Conservation (phyloP, 768 basidiomycete genomes). For the Lentinula detonsa region DNA sequence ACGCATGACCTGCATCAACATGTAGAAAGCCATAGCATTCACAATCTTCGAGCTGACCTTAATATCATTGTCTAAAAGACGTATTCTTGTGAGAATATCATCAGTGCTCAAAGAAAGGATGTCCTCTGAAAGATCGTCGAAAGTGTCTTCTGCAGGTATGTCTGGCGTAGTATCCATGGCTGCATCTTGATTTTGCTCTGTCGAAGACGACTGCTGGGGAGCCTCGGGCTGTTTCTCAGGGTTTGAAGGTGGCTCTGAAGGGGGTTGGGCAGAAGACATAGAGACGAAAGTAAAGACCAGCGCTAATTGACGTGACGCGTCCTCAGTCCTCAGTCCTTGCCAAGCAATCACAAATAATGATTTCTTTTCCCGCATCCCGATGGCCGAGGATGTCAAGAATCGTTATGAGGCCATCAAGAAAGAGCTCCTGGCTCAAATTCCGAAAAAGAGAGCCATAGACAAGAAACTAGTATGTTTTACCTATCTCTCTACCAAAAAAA, state of each 20-base stretch:
- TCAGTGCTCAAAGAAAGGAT: constrained; percentile 74
- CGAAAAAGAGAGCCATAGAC: constrained; percentile 71
- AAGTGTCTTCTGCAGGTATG: constrained; percentile 68
- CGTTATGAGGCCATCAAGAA: constrained; percentile 70
- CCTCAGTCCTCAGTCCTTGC: neutral
- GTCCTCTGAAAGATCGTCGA: constrained; percentile 90
- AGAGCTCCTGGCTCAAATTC: constrained; percentile 67
- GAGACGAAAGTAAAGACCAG: constrained; percentile 8
- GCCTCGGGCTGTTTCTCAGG: constrained; percentile 49
- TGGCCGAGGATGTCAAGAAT: constrained; percentile 60
- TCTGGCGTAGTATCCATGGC: constrained; percentile 77
- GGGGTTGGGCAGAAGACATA: constrained; percentile 58
- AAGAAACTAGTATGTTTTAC: constrained; percentile 59
- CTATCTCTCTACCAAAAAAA: neutral
- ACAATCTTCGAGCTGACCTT: constrained; percentile 47
- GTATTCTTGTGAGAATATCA: constrained; percentile 82
- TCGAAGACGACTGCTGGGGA: constrained; percentile 24
- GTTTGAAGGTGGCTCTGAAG: constrained; percentile 39
- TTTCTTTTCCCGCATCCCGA: constrained; percentile 11
- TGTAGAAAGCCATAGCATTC: neutral
- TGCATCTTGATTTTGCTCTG: constrained; percentile 24
- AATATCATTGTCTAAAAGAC: constrained; percentile 95
- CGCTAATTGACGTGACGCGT: constrained; percentile 10
- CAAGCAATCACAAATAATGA: constrained; percentile 22
- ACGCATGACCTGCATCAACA: constrained; percentile 75